Evolutionary conservation across 768 basidiomycete species (phyloP).

Genomic region (Amanita molliuscula): DNA sequence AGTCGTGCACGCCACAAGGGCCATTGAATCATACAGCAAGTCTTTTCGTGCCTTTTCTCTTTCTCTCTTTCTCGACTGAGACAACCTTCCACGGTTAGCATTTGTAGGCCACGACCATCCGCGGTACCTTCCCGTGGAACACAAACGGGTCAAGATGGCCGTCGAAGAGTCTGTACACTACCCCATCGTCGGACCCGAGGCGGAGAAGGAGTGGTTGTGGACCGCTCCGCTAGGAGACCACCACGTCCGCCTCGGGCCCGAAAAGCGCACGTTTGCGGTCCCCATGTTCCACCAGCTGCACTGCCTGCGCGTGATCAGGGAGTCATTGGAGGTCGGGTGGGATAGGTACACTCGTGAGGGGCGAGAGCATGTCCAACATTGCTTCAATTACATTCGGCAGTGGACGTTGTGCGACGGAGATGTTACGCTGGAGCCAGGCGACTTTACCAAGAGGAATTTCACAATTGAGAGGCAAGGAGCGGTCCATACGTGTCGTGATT

Average conservation of each 20-base stretch:
- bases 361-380: slow-evolving; percentile 27
- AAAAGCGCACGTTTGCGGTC: slow-evolving; percentile 21
- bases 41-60: not conserved
- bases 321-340: slow-evolving; percentile 15
- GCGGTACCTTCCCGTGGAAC: slow-evolving; percentile 15
- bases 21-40: slow-evolving; percentile 16
- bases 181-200: slow-evolving; percentile 15
- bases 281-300: slow-evolving; percentile 40
- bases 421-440: slow-evolving; percentile 35
- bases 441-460: slow-evolving; percentile 25
- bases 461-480: slow-evolving; percentile 23
- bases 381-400: slow-evolving; percentile 38
- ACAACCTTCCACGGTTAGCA: slow-evolving; percentile 9
- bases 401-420: slow-evolving; percentile 36
- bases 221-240: slow-evolving; percentile 18
- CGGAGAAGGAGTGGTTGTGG: slow-evolving; percentile 20
- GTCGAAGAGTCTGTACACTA: slow-evolving; percentile 21
- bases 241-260: slow-evolving; percentile 17
- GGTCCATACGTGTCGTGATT: slow-evolving; percentile 31
- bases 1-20: slow-evolving; percentile 9
- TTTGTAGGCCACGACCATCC: slow-evolving; percentile 19
- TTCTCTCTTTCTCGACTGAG: not conserved
- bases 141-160: slow-evolving; percentile 17
- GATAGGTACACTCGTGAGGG: slow-evolving; percentile 8
- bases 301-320: slow-evolving; percentile 25